Evolutionary conservation across 192 early-diverging fungal genomes (phyloP).

Genomic region (Coemansia sp.): DNA sequence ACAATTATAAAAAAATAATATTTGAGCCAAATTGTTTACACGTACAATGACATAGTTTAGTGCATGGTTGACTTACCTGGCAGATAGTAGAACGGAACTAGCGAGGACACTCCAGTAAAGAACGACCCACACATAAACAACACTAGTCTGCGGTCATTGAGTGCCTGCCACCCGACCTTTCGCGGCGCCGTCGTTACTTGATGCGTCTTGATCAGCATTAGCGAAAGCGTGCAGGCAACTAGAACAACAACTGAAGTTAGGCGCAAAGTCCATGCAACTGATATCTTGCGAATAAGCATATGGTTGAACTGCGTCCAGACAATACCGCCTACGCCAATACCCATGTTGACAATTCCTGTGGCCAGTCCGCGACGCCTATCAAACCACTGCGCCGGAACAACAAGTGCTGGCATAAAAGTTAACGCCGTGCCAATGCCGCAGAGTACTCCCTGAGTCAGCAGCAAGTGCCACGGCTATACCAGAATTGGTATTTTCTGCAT

Average conservation of each 20-base stretch:
- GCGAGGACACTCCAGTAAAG: conserved; percentile 45
- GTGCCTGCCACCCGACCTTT: conserved; percentile 17
- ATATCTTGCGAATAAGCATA: conserved; percentile 58
- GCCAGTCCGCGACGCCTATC: conserved; percentile 60
- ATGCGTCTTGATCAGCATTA: conserved; percentile 47
- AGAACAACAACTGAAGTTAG: conserved; percentile 57
- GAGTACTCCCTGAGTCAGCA: conserved; percentile 62
- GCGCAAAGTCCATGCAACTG: conserved; percentile 64
- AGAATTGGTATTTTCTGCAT: not conserved
- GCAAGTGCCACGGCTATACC: conserved; percentile 63
- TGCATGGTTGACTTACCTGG: conserved; percentile 36
- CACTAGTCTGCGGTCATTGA: conserved; percentile 33
- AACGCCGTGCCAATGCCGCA: conserved; percentile 58
- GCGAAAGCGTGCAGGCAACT: conserved; percentile 22
- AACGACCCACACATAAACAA: conserved; percentile 33
- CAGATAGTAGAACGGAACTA: conserved; percentile 53
- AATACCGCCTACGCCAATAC: conserved; percentile 73
- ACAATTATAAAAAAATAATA: not conserved
- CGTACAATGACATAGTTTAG: not conserved
- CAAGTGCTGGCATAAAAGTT: conserved; percentile 53
- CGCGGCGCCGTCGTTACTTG: conserved; percentile 1
- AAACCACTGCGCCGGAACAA: conserved; percentile 62
- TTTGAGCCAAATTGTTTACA: not conserved
- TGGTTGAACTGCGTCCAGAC: conserved; percentile 63
- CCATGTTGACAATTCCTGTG: conserved; percentile 60